These are phyloP conservation scores for Stentor coeruleus DNA, from an alignment of 73 alveolate genomes.

Conservation along the genomic window DNA sequence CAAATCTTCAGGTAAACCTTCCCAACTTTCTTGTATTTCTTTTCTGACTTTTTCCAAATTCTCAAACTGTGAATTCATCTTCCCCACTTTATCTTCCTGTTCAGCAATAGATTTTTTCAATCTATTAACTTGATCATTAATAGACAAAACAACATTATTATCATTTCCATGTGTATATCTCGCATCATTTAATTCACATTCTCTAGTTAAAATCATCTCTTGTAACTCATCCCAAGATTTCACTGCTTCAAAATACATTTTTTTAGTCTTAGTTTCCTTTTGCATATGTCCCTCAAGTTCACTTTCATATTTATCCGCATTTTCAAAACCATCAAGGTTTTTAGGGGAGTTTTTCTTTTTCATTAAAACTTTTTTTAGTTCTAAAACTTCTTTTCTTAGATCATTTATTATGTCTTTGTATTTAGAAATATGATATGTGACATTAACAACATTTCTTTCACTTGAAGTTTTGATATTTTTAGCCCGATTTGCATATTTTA, in stretches of 20 bases:
- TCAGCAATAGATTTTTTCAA: not conserved
- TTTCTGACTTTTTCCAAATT: not conserved
- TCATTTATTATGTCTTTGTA: slow-evolving; percentile 89
- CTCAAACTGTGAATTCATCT: no score
- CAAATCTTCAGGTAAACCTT: not conserved
- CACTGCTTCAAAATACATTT: not conserved
- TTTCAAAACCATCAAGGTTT: not conserved
- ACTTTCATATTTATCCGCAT: not conserved
- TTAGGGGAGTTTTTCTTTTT: not conserved
- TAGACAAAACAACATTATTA: not conserved
- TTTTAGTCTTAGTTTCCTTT: not conserved
- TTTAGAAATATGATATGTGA: slow-evolving; percentile 94
- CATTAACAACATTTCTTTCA: slow-evolving; percentile 87
- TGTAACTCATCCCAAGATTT: not conserved
- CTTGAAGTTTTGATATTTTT: slow-evolving; percentile 96
- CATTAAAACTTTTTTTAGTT: not conserved
- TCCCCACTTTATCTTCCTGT: not conserved
- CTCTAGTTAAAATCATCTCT: not conserved
- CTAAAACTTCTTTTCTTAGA: slow-evolving; percentile 68
- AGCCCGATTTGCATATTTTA: slow-evolving; percentile 99
- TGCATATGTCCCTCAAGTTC: not conserved
- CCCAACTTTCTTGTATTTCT: not conserved
- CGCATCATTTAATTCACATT: not conserved
- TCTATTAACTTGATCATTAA: not conserved
- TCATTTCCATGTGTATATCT: not conserved